Base-by-base conservation (phyloP, 768 basidiomycete genomes). In the Podaxis sp. region DNA sequence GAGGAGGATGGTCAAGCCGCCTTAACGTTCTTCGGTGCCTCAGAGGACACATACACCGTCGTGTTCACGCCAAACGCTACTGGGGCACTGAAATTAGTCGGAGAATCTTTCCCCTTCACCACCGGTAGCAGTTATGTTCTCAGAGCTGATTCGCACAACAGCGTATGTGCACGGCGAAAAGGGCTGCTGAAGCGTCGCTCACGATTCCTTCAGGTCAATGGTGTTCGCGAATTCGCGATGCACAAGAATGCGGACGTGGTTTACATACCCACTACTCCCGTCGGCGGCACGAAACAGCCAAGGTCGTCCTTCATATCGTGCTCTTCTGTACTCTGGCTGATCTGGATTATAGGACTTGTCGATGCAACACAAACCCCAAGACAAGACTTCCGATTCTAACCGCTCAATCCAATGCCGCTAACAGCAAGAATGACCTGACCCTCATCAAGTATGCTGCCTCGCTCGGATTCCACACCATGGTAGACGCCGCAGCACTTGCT, bases 51-150 rank as follows among this genome's bases (percentile, higher is more conserved):
- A 0, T 93, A 91, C 69, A 85, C 89, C 10, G 90, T 93, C 54
- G 77, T 93, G 48, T 93, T 93, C 72, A 93, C 91, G 2, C 74
- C 88, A 11, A 93, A 93, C 67, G 88, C 91, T 7, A 87, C 87
- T 7, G 88, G 79, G 5, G 90, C 91, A 0, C 77, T 94, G 65
- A 93, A 92, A 67, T 79, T 94, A 37, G 81, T 93, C 42, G 92
- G 91, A 35, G 91, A 94, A 71, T 78, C 90, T 0, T 94, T 85
- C 65, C 89, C 88, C 0, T 93, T 92, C 67, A 71, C 69, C 4
- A 73, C 74, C 42, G 80, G 77, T n/a, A 82, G 85, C 52, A 72
- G 71, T 48, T 87, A 85, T 66, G 80, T 93, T 53, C 83, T 93
- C 59, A 82, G 88, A n/a, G 79, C 81, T 13, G 91, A 94, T 72